A percentile compares a stretch with the other conserved stretches of the same genome.
Evolutionary conservation across 73 alveolate genomes (phyloP).

Genomic region (Stentor coeruleus): DNA sequence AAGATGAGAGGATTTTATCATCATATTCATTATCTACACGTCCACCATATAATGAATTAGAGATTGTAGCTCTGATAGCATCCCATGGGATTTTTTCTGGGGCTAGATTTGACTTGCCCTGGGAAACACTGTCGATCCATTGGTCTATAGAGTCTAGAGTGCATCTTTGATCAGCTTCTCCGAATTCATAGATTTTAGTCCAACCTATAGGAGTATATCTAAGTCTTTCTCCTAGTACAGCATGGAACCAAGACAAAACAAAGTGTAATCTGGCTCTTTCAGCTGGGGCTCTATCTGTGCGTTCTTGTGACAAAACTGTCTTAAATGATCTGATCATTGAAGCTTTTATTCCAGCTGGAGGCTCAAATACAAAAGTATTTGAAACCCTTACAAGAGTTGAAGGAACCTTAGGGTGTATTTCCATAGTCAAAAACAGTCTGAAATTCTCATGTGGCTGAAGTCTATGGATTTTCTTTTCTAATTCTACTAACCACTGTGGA

Average conservation of each 20-base stretch:
- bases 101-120: constrained; percentile 57
- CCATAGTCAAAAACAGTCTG: constrained; percentile 99
- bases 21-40: constrained; percentile 99
- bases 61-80: constrained; percentile 75
- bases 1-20: constrained; percentile 83
- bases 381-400: constrained; percentile 94
- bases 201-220: constrained; percentile 98
- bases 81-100: constrained; percentile 99
- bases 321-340: constrained; percentile 63
- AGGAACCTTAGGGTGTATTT: constrained; percentile 98
- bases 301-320: constrained; percentile 76
- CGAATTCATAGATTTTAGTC: constrained; percentile 98
- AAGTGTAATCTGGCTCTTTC: constrained; percentile 97
- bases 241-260: constrained; percentile 98
- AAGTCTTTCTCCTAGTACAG: constrained; percentile 91
- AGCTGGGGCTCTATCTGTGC: constrained; percentile 94
- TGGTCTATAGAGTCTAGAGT: constrained; percentile 97
- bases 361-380: constrained; percentile 95
- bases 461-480: constrained; percentile 96
- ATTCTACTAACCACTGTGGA: constrained; percentile 96
- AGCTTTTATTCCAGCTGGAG: constrained; percentile 99
- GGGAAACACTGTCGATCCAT: constrained; percentile 90
- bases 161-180: constrained; percentile 98
- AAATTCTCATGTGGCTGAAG: constrained; percentile 92
- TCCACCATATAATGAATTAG: constrained; percentile 94